A percentile compares a stretch with the other conserved stretches of the same genome.
Conservation (phyloP, 805 yeast species). For the Yarrowia yakushimensis region DNA sequence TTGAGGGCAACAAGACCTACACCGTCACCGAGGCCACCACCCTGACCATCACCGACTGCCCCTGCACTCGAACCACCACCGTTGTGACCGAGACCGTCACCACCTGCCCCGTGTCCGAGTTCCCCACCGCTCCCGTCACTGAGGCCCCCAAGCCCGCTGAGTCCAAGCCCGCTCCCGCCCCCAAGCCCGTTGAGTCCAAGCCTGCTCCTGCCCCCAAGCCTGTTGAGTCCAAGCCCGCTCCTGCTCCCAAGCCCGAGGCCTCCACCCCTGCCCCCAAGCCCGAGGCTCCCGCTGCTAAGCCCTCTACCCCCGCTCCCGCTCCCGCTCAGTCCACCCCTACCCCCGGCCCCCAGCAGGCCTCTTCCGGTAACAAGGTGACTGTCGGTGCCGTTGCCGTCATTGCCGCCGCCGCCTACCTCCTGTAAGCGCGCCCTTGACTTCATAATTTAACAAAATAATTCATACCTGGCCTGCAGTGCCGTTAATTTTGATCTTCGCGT, state of each 20-base stretch:
- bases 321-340: slow-evolving; percentile 20
- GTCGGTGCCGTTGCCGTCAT: slow-evolving; percentile 49
- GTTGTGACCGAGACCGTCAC: slow-evolving; percentile 36
- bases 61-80: slow-evolving; percentile 61
- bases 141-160: slow-evolving; percentile 28
- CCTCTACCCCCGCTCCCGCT: slow-evolving; percentile 12
- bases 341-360: slow-evolving; percentile 30
- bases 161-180: slow-evolving; percentile 25
- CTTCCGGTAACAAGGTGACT: slow-evolving; percentile 31
- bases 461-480: slow-evolving; percentile 23
- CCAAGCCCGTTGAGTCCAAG: slow-evolving; percentile 4
- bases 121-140: slow-evolving; percentile 26
- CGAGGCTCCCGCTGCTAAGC: background rate
- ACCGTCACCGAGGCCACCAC: slow-evolving; percentile 78
- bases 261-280: slow-evolving; percentile 25
- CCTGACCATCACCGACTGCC: slow-evolving; percentile 80
- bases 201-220: slow-evolving; percentile 25
- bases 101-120: slow-evolving; percentile 33
- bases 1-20: slow-evolving; percentile 64
- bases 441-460: slow-evolving; percentile 20
- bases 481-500: background rate
- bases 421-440: slow-evolving; percentile 37
- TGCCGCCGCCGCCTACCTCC: slow-evolving; percentile 51
- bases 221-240: slow-evolving; percentile 27
- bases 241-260: slow-evolving; percentile 25